Base-by-base conservation (phyloP, 2,329 filamentous ascomycete species). In the Trichoderma cornu-damae region DNA sequence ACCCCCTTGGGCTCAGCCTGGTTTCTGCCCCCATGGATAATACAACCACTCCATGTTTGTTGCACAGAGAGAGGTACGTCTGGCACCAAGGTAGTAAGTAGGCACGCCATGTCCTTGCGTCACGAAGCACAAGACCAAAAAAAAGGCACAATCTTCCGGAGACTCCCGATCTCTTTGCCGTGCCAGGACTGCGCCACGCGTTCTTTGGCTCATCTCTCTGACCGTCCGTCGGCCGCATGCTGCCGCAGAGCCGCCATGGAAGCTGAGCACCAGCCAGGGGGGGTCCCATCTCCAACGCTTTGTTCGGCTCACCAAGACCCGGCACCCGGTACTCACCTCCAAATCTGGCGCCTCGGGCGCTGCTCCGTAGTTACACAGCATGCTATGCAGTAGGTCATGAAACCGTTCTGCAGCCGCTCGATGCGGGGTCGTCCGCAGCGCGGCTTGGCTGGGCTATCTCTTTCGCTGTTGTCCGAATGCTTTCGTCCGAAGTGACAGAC, bases 261-360 rank as follows among this genome's bases (percentile, higher is more conserved):
- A 55, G 52, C 40, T 30, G 32, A 55, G 38, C 20, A 32, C 22
- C 30, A 32, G 52, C 43, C 34, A 38, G 52, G 40, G 42, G 30
- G 12, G n/a, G n/a, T n/a, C n/a, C n/a, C n/a, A n/a, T 4, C 30
- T 38, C 16, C 35, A 26, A 53, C 16, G 30, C 9, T 44, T 30
- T 51, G 43, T 20, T 59, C 20, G 57, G 37, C 51, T 46, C 42
- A 57, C 32, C 52, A 46, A 40, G 50, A 44, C 51, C 49, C 50
- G 50, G 47, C 57, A 38, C 55, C 55, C 48, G 55, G 55, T 35
- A 58, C 49, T 58, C 35, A 43, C 24, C 16, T 50, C 20, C 16
- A 12, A 35, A 43, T 26, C 47, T 50, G 54, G 54, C 35, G 14
- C 28, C 37, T 57, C 54, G 46, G 35, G 24, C 43, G 12, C 32